phyloP scores from a whole-genome alignment of 129 eudicot genomes.

The Scalesia atractyloides region DNA sequence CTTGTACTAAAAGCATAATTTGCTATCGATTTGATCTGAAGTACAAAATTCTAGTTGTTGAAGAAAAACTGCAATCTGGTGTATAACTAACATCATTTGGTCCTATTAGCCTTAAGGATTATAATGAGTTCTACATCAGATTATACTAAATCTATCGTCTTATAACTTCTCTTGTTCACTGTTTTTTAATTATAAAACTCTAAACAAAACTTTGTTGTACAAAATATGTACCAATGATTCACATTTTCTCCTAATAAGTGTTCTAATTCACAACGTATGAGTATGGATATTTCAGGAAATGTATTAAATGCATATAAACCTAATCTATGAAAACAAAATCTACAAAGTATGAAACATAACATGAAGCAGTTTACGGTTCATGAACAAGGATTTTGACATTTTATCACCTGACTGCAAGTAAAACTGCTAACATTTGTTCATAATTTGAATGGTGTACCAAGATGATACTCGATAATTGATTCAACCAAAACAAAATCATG shows the following conservation, averaged over 20 bases:
- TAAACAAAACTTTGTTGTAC: not conserved
- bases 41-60: too few relatives aligned
- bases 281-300: not conserved
- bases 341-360: too few relatives aligned
- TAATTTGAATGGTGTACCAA: not conserved
- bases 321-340: not conserved
- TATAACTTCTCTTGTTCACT: too few relatives aligned
- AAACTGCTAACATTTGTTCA: not conserved
- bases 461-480: too few relatives aligned
- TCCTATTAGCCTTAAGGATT: too few relatives aligned
- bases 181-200: not conserved
- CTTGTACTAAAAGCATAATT: too few relatives aligned
- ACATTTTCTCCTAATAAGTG: not conserved
- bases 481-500: too few relatives aligned
- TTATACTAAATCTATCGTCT: not conserved
- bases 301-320: not conserved
- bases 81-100: too few relatives aligned
- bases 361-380: not conserved
- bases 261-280: not conserved
- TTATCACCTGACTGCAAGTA: slow-evolving; percentile 3
- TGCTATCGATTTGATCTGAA: too few relatives aligned
- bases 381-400: not conserved
- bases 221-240: not conserved
- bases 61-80: too few relatives aligned
- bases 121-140: too few relatives aligned